Evolutionary conservation across 768 basidiomycete genomes (phyloP).

Genomic region (Candolleomyces aberdarensis): DNA sequence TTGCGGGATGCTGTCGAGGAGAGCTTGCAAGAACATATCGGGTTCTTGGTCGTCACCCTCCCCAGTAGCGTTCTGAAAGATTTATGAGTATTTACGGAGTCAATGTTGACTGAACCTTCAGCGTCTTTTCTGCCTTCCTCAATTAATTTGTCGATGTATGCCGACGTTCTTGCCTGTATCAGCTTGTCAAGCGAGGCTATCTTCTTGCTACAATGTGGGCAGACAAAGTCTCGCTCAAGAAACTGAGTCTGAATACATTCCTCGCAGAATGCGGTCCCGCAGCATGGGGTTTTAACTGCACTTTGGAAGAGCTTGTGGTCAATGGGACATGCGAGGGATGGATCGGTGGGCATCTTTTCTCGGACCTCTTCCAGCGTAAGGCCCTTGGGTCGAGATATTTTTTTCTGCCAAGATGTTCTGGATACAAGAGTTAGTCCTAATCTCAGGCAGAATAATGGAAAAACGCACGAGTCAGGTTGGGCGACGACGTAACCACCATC

Average conservation of each 20-base stretch:
- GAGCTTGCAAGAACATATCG: slow-evolving; percentile 60
- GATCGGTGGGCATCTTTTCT: slow-evolving; percentile 77
- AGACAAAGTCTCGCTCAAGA: slow-evolving; percentile 92
- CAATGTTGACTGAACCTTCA: slow-evolving; percentile 14
- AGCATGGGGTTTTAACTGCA: slow-evolving; percentile 94
- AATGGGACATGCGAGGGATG: slow-evolving; percentile 80
- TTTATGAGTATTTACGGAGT: background rate
- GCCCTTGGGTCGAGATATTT: slow-evolving; percentile 73
- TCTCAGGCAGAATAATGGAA: background rate
- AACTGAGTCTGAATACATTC: slow-evolving; percentile 95
- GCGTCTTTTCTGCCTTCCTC: slow-evolving; percentile 70
- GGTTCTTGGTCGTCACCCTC: slow-evolving; percentile 34
- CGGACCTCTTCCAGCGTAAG: slow-evolving; percentile 88
- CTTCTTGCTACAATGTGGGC: slow-evolving; percentile 87
- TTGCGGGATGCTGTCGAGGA: slow-evolving; percentile 74
- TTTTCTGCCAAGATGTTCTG: slow-evolving; percentile 94
- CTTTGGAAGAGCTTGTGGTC: slow-evolving; percentile 93
- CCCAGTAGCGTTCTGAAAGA: background rate
- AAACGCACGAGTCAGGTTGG: slow-evolving; percentile 88
- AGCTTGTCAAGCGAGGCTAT: slow-evolving; percentile 89
- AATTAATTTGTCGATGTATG: slow-evolving; percentile 79
- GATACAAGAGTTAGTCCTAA: background rate
- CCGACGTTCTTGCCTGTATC: slow-evolving; percentile 68
- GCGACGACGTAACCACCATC: slow-evolving; percentile 98
- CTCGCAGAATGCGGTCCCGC: slow-evolving; percentile 88